Conservation (phyloP, 257 asterid species). For the Gentiana macrophylla region DNA sequence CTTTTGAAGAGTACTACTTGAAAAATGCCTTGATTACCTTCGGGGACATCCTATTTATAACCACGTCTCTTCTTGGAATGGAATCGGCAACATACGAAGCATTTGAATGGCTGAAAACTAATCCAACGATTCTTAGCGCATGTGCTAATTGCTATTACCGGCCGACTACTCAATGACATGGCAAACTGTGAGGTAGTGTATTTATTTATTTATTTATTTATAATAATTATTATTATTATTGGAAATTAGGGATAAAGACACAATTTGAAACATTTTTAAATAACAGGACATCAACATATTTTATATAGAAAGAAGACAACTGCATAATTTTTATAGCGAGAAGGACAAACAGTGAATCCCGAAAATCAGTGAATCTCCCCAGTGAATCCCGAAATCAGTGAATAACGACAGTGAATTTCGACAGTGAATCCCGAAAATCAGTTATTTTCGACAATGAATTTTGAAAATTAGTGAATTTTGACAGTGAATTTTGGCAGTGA, state of each 20-base stretch:
- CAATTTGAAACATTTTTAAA: not conserved
- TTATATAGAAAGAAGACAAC: not conserved
- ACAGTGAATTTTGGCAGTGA: too few species aligned
- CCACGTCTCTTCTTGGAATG: conserved; percentile 31
- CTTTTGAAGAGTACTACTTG: conserved; percentile 25
- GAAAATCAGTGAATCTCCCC: too few species aligned
- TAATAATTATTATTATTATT: not conserved
- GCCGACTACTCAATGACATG: conserved; percentile 3
- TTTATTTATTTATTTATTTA: not conserved
- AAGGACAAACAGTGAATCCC: too few species aligned
- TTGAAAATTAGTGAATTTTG: too few species aligned
- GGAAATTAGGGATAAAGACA: too few species aligned
- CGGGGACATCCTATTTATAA: conserved; percentile 21
- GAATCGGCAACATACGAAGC: not conserved
- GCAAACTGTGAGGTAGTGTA: not conserved
- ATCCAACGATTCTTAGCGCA: conserved; percentile 12
- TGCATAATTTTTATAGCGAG: not conserved
- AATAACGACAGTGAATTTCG: too few species aligned
- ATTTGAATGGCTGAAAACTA: conserved; percentile 8
- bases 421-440: too few species aligned
- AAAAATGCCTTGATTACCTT: conserved; percentile 28
- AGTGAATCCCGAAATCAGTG: too few species aligned
- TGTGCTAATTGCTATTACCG: not conserved
- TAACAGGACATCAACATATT: not conserved
- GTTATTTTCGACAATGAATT: too few species aligned